These are phyloP conservation scores for Magnusiomyces clavatus DNA, from an alignment of 1,139 yeast genomes.

Conservation along the genomic window DNA sequence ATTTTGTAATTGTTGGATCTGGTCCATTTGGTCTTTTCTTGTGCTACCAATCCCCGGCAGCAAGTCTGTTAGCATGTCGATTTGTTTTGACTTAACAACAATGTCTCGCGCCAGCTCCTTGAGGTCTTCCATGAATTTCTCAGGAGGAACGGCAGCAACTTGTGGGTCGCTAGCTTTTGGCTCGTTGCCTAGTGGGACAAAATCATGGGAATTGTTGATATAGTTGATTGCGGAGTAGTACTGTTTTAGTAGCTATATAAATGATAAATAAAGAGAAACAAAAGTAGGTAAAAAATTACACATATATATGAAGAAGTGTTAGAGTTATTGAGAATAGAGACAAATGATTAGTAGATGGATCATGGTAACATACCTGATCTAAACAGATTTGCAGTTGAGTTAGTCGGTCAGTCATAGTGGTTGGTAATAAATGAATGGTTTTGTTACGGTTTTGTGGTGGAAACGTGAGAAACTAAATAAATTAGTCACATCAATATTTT, in stretches of 20 bases:
- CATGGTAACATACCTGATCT: constrained; percentile 49
- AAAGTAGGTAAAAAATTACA: neutral
- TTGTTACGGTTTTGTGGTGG: neutral
- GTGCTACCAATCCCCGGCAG: constrained; percentile 91
- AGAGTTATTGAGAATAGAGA: neutral
- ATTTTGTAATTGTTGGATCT: constrained; percentile 54
- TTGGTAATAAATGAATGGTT: neutral
- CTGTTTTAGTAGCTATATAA: constrained; percentile 60
- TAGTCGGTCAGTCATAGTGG: constrained; percentile 55
- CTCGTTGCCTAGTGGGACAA: constrained; percentile 43
- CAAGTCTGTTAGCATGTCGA: constrained; percentile 75
- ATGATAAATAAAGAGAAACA: neutral
- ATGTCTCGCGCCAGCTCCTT: constrained; percentile 66
- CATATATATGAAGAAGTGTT: neutral
- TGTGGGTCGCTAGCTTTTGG: constrained; percentile 46
- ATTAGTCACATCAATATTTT: neutral
- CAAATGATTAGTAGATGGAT: neutral
- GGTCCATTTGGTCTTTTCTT: constrained; percentile 60
- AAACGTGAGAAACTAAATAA: neutral
- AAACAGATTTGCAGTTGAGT: constrained; percentile 89
- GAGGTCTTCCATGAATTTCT: constrained; percentile 35
- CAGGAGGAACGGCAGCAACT: constrained; percentile 34
- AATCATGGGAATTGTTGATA: constrained; percentile 66
- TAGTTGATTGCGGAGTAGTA: constrained; percentile 86
- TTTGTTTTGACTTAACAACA: constrained; percentile 78